Evolutionary conservation across 305 asterid species (phyloP).

Genomic region (Stenogyne calaminthoides): DNA sequence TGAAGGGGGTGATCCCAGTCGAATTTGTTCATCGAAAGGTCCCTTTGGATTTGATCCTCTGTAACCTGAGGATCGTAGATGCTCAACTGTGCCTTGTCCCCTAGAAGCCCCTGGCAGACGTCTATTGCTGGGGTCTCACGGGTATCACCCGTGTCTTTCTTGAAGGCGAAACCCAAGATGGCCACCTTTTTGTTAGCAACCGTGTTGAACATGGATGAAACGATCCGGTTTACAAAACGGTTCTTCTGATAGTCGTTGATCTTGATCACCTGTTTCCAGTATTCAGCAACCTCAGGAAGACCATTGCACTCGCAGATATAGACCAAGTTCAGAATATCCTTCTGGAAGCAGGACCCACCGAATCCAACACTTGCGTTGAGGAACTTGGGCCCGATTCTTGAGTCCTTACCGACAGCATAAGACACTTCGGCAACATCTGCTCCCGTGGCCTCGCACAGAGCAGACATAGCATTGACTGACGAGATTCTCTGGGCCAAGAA

Average conservation of each 20-base stretch:
- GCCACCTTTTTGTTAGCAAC: constrained; percentile 78
- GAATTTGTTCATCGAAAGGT: constrained; percentile 84
- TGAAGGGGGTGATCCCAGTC: constrained; percentile 95
- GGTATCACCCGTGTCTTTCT: constrained; percentile 80
- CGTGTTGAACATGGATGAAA: constrained; percentile 80
- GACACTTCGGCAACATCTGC: constrained; percentile 74
- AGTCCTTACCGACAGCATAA: constrained; percentile 70
- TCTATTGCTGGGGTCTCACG: constrained; percentile 84
- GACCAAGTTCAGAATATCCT: constrained; percentile 77
- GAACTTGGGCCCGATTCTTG: constrained; percentile 80
- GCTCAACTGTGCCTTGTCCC: constrained; percentile 77
- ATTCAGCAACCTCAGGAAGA: constrained; percentile 77
- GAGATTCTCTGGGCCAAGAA: constrained; percentile 87
- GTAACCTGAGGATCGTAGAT: constrained; percentile 87
- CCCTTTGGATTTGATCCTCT: constrained; percentile 84
- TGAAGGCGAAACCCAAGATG: constrained; percentile 73
- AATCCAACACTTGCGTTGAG: constrained; percentile 79
- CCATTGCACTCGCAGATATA: constrained; percentile 85
- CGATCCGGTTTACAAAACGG: constrained; percentile 75
- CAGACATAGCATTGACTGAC: constrained; percentile 84
- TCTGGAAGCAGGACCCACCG: constrained; percentile 85
- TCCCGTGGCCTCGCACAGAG: constrained; percentile 82
- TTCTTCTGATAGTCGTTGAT: constrained; percentile 76
- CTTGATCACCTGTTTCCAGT: constrained; percentile 85
- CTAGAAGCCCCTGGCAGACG: constrained; percentile 70